Evolutionary conservation across 495 filamentous ascomycete genomes (phyloP), one percentile per base, ranked within the genome.

Genomic region (Xylaria castorea): DNA sequence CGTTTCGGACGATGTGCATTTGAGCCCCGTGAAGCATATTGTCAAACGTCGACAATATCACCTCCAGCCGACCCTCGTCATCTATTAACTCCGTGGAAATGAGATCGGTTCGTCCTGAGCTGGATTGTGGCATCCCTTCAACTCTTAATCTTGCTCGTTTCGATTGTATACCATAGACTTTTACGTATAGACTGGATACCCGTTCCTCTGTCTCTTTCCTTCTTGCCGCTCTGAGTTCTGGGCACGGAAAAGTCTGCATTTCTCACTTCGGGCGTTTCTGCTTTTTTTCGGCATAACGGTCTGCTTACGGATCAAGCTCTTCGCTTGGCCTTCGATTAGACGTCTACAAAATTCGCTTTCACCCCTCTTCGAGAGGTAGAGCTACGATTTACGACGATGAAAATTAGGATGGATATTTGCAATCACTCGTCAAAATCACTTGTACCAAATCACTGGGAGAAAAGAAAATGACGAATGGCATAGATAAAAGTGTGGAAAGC

Each of bases 121-220:
- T 32, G 20, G 42, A 61, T 40, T 40, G 42, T 8, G 42, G n/a
- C 55, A 40, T 62, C 3, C 25, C 9, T 40, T 42, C 25, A 20
- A 34, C 42, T 67, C 30, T 12, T 40, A 46, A 46, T 30, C 40
- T 60, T 69, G 64, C 63, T 69, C 51, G 50, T 66, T 61, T 71
- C 75, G 67, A 76, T 71, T 74, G 68, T 74, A 74, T 70, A 73
- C 69, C 76, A 80, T 80, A 80, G 76, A 78, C 27, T 70, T 72
- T 72, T 74, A 73, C 76, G 64, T 73, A 78, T 79, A 80, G 78
- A 80, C 74, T 76, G 78, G 78, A 80, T 80, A 80, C 78, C 76
- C 77, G 62, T 64, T 68, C 42, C 58, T 67, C 53, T 61, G 64
- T 70, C 62, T 66, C 34, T 36, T 67, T 61, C 32, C 32, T 60